Evolutionary conservation across 306 rosid genomes (phyloP).

Genomic region (Vigna trinervia): DNA sequence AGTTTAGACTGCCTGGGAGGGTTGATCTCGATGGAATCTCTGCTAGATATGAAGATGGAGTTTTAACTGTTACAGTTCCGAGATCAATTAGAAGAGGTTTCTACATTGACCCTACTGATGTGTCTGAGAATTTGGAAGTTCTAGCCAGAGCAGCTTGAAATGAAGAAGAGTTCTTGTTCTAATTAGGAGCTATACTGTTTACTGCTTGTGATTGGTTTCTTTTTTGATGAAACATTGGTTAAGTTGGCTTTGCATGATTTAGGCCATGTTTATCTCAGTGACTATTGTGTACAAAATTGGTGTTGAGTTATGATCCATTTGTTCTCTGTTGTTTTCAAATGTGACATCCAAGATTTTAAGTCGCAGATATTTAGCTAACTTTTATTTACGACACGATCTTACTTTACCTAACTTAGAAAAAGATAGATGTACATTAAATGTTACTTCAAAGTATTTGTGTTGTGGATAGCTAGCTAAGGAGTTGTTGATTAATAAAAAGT

Average conservation of each 20-base stretch:
- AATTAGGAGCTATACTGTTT: slow-evolving; percentile 8
- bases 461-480: neutral
- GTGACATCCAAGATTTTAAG: slow-evolving; percentile 14
- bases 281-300: neutral
- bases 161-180: neutral
- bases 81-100: slow-evolving; percentile 60
- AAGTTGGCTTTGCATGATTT: slow-evolving; percentile 15
- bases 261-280: neutral
- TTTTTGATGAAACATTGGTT: neutral
- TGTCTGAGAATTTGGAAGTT: slow-evolving; percentile 52
- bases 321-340: neutral
- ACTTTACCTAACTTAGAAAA: neutral
- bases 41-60: slow-evolving; percentile 73
- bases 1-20: slow-evolving; percentile 71
- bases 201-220: neutral
- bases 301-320: slow-evolving; percentile 23
- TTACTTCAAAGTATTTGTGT: no score
- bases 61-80: slow-evolving; percentile 71
- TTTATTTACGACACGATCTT: neutral
- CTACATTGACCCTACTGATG: slow-evolving; percentile 58
- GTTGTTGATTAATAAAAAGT: neutral
- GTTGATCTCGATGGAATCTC: slow-evolving; percentile 66
- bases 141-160: slow-evolving; percentile 83
- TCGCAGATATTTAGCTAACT: neutral
- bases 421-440: no score